Evolutionary conservation across 192 early-diverging fungal genomes (phyloP), one percentile per base, ranked within the genome.

Genomic region (Rhizophagus clarus): DNA sequence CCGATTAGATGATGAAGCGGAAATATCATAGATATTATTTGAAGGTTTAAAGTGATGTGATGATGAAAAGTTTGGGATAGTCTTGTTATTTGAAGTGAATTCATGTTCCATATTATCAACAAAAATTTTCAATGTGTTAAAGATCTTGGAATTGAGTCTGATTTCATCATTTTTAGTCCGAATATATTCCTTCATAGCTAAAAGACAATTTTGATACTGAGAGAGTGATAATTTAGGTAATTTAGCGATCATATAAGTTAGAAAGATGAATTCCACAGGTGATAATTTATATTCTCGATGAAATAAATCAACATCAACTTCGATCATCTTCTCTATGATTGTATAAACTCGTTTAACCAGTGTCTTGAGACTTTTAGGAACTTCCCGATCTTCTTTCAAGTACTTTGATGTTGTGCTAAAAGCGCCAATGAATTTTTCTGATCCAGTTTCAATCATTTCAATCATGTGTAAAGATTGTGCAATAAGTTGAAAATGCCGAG

Each of bases 391-490:
- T 29, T 56, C 37, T 51, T 79, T 79, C 7, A 79, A 61, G 10
- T 45, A 79, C 31, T 79, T 79, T 4, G 63, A 12, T 8, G 69
- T 79, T 2, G n/a, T 69, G 17, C 31, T 40, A 1, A 66, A 66
- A 29, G 77, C 69, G n/a, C 66, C 62, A 56, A 40, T 61, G 34
- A 79, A 79, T 61, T 34, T 69, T 69, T 49, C 64, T 10, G 77
- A 66, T 42, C 49, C 77, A 17, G 26, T 32, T 12, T 79, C 77
- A 31, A 79, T 79, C 77, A 69, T 32, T 12, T 79, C 77, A 31
- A 79, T 79, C 77, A 69, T 66, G 31, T 79, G 77, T 9, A 79
- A 37, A 49, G 77, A 79, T 69, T 79, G 77, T 32, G 77, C 56
- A 26, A 79, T 79, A 6, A 79, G 31, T 56, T 79, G 77, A 29